Conservation (phyloP, 345 rosid genomes). For the Carallia pectinifolia region DNA sequence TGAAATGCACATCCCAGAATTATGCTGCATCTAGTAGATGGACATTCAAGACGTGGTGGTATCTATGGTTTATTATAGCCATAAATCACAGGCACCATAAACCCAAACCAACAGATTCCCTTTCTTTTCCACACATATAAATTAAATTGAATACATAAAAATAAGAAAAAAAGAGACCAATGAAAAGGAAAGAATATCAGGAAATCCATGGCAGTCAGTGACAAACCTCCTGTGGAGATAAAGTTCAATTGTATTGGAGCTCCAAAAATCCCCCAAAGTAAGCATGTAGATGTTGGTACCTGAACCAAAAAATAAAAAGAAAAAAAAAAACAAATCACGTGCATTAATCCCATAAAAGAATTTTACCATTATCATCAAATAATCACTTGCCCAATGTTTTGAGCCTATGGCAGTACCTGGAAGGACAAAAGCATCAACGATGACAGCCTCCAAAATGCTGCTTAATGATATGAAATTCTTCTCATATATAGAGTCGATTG, state of each 20-base stretch:
- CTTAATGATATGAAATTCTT: constrained; percentile 71
- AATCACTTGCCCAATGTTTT: not conserved
- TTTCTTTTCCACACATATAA: too few species aligned
- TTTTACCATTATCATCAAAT: not conserved
- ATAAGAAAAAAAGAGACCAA: too few species aligned
- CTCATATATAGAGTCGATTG: constrained; percentile 75
- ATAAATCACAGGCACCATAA: too few species aligned
- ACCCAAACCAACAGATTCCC: too few species aligned
- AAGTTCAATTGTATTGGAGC: constrained; percentile 88
- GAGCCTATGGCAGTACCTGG: constrained; percentile 42
- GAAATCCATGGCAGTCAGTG: not conserved
- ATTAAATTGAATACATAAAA: too few species aligned
- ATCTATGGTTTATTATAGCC: too few species aligned
- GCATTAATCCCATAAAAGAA: not conserved
- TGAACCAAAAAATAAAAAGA: constrained; percentile 20
- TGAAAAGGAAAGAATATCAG: not conserved
- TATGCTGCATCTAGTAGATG: too few species aligned
- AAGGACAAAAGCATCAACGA: constrained; percentile 62
- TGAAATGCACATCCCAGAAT: too few species aligned
- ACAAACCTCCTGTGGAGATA: constrained; percentile 79
- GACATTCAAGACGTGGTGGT: too few species aligned
- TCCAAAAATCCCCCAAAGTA: constrained; percentile 90
- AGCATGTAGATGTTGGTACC: constrained; percentile 93
- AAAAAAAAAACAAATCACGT: not conserved
- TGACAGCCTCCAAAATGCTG: constrained; percentile 77